Percentiles rank a stretch among this genome's conserved stretches.
These are phyloP conservation scores for Mucor indicus DNA, from an alignment of 371 early-diverging fungal species.

Conservation along the genomic window DNA sequence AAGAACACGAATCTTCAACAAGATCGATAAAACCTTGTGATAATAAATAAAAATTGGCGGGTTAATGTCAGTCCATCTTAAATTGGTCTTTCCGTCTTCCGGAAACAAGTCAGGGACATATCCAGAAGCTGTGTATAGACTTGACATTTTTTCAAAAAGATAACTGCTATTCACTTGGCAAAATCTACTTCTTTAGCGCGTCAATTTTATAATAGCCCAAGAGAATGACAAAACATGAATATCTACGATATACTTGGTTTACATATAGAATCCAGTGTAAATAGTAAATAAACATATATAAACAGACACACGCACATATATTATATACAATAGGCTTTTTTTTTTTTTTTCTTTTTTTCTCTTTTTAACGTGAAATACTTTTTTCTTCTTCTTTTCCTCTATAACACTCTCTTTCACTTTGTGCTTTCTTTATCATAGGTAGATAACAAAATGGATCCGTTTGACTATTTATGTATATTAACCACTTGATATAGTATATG, in stretches of 20 bases:
- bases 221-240: background rate
- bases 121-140: background rate
- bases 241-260: too few relatives aligned
- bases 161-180: too few relatives aligned
- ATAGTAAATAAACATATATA: background rate
- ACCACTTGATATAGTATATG: background rate
- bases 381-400: background rate
- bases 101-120: slow-evolving; percentile 13
- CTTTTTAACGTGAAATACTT: too few relatives aligned
- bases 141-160: too few relatives aligned
- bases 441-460: too few relatives aligned
- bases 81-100: slow-evolving; percentile 15
- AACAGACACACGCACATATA: background rate
- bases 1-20: too few relatives aligned
- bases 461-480: background rate
- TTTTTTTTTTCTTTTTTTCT: background rate
- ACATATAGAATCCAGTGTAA: too few relatives aligned
- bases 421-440: too few relatives aligned
- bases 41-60: background rate
- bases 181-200: too few relatives aligned
- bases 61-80: slow-evolving; percentile 8
- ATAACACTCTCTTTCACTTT: background rate
- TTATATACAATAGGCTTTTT: background rate
- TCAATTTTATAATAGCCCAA: background rate
- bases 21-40: background rate